These are phyloP conservation scores for Talaromyces liani DNA, from an alignment of 495 filamentous ascomycete species.

Conservation along the genomic window DNA sequence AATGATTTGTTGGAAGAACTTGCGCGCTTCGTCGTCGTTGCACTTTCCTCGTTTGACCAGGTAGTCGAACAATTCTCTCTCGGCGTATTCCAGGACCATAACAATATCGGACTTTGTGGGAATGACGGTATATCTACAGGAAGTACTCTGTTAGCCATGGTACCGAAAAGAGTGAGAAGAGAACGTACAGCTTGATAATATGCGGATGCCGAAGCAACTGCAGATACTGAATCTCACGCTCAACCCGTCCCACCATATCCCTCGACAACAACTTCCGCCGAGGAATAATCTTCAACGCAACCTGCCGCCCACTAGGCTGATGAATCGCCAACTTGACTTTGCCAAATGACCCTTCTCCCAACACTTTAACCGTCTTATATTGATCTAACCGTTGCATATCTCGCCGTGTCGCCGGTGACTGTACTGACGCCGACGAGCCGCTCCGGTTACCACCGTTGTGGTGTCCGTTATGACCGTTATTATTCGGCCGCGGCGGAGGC, in stretches of 20 bases:
- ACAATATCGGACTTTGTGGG: conserved; percentile 90
- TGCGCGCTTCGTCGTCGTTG: conserved; percentile 79
- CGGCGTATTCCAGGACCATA: conserved; percentile 98
- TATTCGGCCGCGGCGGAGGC: conserved; percentile 34
- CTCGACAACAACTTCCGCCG: conserved; percentile 89
- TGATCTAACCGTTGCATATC: conserved; percentile 78
- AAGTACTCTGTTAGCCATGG: conserved; percentile 12
- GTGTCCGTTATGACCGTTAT: conserved; percentile 15
- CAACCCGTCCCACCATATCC: conserved; percentile 95
- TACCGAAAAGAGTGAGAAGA: not conserved
- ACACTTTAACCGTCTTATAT: conserved; percentile 81
- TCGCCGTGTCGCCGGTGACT: conserved; percentile 39
- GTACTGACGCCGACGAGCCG: conserved; percentile 19
- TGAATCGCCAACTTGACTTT: conserved; percentile 97
- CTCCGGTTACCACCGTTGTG: conserved; percentile 9
- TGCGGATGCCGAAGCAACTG: conserved; percentile 93
- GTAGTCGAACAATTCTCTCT: conserved; percentile 95
- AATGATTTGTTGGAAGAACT: conserved; percentile 99
- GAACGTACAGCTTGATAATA: conserved; percentile 90
- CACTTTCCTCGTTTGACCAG: conserved; percentile 87
- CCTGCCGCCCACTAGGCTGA: conserved; percentile 81
- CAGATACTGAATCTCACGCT: conserved; percentile 96
- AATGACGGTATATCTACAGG: conserved; percentile 81
- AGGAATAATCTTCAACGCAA: conserved; percentile 94
- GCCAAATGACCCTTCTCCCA: conserved; percentile 94